Conservation (phyloP, 1,284 basidiomycete species). For the Puccinia triticina region DNA sequence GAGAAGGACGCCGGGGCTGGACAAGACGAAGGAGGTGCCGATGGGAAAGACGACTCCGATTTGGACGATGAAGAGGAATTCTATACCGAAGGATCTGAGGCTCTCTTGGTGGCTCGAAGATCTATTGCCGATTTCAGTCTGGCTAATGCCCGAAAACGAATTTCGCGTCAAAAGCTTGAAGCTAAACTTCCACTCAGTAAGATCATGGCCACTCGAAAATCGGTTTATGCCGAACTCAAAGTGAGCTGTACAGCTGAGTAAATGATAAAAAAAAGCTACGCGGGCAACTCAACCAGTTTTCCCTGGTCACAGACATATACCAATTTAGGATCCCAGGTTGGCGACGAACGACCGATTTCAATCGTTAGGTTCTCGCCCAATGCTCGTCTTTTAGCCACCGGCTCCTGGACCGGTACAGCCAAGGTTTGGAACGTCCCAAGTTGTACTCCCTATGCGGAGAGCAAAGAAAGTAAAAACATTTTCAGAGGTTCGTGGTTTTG, state of each 20-base stretch:
- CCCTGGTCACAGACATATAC: constrained; percentile 70
- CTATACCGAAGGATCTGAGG: constrained; percentile 86
- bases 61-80: constrained; percentile 77
- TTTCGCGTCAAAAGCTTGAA: constrained; percentile 85
- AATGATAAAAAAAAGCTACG: constrained; percentile 22
- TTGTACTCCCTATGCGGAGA: constrained; percentile 54
- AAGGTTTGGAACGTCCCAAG: constrained; percentile 94
- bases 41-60: constrained; percentile 69
- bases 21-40: constrained; percentile 57
- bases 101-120: constrained; percentile 79
- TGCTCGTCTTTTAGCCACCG: constrained; percentile 81
- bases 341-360: constrained; percentile 90
- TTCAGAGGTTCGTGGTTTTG: constrained; percentile 45
- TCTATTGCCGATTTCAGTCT: constrained; percentile 88
- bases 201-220: constrained; percentile 86
- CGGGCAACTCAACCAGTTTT: background rate
- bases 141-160: constrained; percentile 85
- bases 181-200: constrained; percentile 83
- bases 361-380: constrained; percentile 94
- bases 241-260: constrained; percentile 63
- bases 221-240: constrained; percentile 84
- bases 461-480: constrained; percentile 49
- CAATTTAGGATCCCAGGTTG: constrained; percentile 95
- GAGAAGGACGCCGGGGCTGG: constrained; percentile 51
- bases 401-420: constrained; percentile 90